phyloP scores from a whole-genome alignment of 2,329 filamentous ascomycete genomes.

The Sarocladium brachiariae region DNA sequence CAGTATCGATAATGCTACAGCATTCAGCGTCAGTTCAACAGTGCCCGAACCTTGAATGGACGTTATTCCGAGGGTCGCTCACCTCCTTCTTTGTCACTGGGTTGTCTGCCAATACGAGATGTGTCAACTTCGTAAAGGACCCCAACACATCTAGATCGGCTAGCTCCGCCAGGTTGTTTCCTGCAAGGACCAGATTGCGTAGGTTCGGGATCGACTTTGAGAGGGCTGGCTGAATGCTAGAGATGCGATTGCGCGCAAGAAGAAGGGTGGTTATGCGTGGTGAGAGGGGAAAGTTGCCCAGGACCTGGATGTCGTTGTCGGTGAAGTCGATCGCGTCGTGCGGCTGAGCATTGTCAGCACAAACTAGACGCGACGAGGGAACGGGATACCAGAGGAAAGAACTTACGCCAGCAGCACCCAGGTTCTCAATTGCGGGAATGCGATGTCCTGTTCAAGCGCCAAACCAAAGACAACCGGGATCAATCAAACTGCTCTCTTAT shows the following conservation, averaged over 20 bases:
- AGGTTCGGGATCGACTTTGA: constrained; percentile 74
- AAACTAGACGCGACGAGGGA: background rate
- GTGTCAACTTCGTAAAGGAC: constrained; percentile 62
- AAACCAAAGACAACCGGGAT: constrained; percentile 56
- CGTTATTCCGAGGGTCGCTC: constrained; percentile 26
- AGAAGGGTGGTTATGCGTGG: constrained; percentile 83
- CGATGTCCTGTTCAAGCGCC: constrained; percentile 75
- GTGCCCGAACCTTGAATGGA: too few relatives aligned
- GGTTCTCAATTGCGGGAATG: constrained; percentile 94
- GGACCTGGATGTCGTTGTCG: constrained; percentile 88
- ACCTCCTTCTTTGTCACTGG: constrained; percentile 91
- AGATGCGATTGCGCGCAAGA: constrained; percentile 81
- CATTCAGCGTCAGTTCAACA: constrained; percentile 1
- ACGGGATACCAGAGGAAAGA: constrained; percentile 10
- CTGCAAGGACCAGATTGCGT: constrained; percentile 71
- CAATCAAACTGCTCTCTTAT: constrained; percentile 59
- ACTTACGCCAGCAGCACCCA: constrained; percentile 87
- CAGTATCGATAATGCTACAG: constrained; percentile 82
- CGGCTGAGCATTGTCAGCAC: constrained; percentile 46
- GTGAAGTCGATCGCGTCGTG: constrained; percentile 98
- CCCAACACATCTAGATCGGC: constrained; percentile 79
- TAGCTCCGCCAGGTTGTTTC: constrained; percentile 77
- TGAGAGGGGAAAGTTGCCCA: constrained; percentile 89
- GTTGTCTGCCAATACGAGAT: constrained; percentile 78
- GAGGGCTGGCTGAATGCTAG: constrained; percentile 70